phyloP scores from a whole-genome alignment of 2,329 filamentous ascomycete genomes.

The Fusarium nisikadoi region DNA sequence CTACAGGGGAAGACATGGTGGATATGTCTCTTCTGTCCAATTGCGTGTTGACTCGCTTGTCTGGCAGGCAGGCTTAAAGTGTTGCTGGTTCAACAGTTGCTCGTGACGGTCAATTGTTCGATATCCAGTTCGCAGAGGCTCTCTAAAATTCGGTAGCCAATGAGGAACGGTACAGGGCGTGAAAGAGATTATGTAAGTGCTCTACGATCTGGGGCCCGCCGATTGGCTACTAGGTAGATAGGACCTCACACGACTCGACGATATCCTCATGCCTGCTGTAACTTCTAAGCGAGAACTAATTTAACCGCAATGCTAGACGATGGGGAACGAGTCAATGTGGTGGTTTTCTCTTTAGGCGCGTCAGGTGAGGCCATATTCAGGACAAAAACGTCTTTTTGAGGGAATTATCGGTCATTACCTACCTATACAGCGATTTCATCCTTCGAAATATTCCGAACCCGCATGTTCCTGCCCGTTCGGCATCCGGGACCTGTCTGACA shows the following conservation, averaged over 20 bases:
- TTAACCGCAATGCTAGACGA: background rate
- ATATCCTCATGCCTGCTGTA: constrained; percentile 11
- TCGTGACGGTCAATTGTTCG: constrained; percentile 20
- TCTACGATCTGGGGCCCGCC: background rate
- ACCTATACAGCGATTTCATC: background rate
- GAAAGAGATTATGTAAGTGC: constrained; percentile 32
- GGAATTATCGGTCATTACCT: background rate
- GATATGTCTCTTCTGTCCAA: background rate
- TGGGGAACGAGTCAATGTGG: background rate
- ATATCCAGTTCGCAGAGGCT: constrained; percentile 13
- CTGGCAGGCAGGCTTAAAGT: constrained; percentile 4
- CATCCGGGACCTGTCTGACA: constrained; percentile 28
- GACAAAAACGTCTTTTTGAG: background rate
- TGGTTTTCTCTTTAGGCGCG: background rate
- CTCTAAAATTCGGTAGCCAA: constrained; percentile 40
- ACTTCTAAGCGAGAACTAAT: background rate
- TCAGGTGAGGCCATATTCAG: background rate
- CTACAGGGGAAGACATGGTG: constrained; percentile 55
- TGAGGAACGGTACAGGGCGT: background rate
- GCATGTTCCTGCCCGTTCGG: constrained; percentile 8
- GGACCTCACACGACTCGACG: constrained; percentile 17
- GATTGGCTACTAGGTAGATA: constrained; percentile 12
- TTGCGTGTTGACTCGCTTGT: background rate
- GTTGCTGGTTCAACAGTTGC: constrained; percentile 24
- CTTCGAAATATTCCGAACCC: constrained; percentile 11